These are phyloP conservation scores for Neofusicoccum cordaticola DNA, from an alignment of 2,329 filamentous ascomycete species.

Conservation along the genomic window DNA sequence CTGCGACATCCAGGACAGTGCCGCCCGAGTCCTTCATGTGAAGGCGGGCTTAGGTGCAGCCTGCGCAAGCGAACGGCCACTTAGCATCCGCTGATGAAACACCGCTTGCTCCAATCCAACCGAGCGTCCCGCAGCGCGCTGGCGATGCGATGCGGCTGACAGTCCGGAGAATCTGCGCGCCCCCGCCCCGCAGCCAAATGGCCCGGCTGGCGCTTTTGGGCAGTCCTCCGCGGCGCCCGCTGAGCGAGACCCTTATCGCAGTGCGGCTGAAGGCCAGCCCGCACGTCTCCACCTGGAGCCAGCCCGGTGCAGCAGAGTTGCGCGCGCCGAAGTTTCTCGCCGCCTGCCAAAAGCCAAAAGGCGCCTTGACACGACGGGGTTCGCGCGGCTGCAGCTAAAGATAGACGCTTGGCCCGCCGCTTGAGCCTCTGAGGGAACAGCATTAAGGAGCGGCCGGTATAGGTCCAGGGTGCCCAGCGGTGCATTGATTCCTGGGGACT, in stretches of 20 bases:
- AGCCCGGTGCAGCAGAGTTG: not conserved
- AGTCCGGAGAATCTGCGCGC: not conserved
- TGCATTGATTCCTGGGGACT: not conserved
- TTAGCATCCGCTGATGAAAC: not conserved
- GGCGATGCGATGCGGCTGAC: constrained; percentile 5
- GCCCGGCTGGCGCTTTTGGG: not conserved
- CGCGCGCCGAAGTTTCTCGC: not conserved
- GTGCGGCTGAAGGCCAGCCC: constrained; percentile 1
- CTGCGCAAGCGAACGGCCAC: not conserved
- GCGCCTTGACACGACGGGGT: not conserved
- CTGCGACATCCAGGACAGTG: not conserved
- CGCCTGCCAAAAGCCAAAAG: not conserved
- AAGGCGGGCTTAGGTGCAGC: not conserved
- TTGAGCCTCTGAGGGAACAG: constrained; percentile 5
- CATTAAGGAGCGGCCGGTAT: not conserved
- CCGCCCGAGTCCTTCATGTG: constrained; percentile 3
- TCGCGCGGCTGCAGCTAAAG: not conserved
- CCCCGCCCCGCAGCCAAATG: not conserved
- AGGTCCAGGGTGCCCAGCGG: not conserved
- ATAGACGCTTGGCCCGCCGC: constrained; percentile 10
- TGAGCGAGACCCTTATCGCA: constrained; percentile 9
- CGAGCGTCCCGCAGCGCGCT: not conserved
- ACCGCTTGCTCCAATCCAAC: constrained; percentile 4
- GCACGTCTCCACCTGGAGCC: not conserved
- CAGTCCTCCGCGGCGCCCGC: not conserved